Evolutionary conservation across 140 eudicot genomes (phyloP).

Genomic region (Flaveria floridana): DNA sequence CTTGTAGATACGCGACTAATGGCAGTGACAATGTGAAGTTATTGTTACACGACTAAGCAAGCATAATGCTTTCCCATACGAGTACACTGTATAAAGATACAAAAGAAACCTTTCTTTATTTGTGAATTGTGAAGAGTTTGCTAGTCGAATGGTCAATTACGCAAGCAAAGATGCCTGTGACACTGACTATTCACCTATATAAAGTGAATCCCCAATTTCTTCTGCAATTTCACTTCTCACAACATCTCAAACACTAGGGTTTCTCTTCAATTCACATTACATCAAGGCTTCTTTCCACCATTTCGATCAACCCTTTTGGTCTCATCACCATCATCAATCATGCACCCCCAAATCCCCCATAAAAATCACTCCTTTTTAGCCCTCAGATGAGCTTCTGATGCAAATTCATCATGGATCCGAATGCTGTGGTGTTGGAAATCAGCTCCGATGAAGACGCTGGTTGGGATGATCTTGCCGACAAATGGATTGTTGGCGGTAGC

Average conservation of each 20-base stretch:
- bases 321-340: slow-evolving; percentile 15
- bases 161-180: neutral
- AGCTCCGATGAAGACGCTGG: slow-evolving; percentile 67
- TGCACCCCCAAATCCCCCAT: slow-evolving; percentile 12
- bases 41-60: no score
- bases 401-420: slow-evolving; percentile 43
- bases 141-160: neutral
- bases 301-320: slow-evolving; percentile 18
- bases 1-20: no score
- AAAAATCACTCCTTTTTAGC: slow-evolving; percentile 2
- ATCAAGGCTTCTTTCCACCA: neutral
- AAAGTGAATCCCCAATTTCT: slow-evolving; percentile 27
- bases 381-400: slow-evolving; percentile 24
- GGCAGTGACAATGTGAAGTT: no score
- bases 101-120: no score
- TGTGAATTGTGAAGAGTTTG: no score
- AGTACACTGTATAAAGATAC: no score
- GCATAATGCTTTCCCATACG: no score
- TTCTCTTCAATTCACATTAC: neutral
- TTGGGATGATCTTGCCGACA: slow-evolving; percentile 28
- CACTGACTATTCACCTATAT: neutral
- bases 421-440: slow-evolving; percentile 44
- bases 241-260: slow-evolving; percentile 30
- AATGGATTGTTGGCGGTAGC: slow-evolving; percentile 23
- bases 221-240: slow-evolving; percentile 17